A percentile compares a stretch with the other conserved stretches of the same genome.
Evolutionary conservation across 2,329 filamentous ascomycete genomes (phyloP).

Genomic region (Colletotrichum sp.): DNA sequence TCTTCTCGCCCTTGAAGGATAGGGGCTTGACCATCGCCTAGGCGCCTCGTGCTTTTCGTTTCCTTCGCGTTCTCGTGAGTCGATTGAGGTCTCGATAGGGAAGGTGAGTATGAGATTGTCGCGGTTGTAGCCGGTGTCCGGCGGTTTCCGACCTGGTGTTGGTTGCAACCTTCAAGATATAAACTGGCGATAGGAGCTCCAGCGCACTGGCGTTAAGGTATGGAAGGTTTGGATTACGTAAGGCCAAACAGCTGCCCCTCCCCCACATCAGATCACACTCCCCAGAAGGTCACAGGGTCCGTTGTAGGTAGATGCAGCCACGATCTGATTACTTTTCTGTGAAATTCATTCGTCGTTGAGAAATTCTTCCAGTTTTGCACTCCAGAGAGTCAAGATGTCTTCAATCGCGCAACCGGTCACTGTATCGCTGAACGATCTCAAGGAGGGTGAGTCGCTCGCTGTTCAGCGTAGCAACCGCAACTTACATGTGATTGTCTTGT

Average conservation of each 20-base stretch:
- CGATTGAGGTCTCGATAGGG: neutral
- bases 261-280: constrained; percentile 2
- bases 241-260: neutral
- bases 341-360: neutral
- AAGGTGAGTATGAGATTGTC: neutral
- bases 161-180: neutral
- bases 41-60: neutral
- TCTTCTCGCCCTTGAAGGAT: constrained; percentile 97
- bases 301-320: neutral
- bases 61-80: neutral
- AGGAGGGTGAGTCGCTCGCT: constrained; percentile 51
- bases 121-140: constrained; percentile 4
- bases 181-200: neutral
- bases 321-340: neutral
- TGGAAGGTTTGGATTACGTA: constrained; percentile 6
- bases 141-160: neutral
- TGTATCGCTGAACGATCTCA: constrained; percentile 66
- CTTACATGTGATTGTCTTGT: constrained; percentile 16
- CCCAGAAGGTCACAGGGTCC: neutral
- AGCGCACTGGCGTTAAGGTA: neutral
- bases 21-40: constrained; percentile 84
- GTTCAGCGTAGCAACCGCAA: neutral
- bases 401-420: constrained; percentile 60
- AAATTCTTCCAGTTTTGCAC: neutral
- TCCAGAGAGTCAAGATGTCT: constrained; percentile 38